A percentile compares a stretch with the other conserved stretches of the same genome.
phyloP scores from a whole-genome alignment of 164 flowering plant species.

The Buxus sempervirens region DNA sequence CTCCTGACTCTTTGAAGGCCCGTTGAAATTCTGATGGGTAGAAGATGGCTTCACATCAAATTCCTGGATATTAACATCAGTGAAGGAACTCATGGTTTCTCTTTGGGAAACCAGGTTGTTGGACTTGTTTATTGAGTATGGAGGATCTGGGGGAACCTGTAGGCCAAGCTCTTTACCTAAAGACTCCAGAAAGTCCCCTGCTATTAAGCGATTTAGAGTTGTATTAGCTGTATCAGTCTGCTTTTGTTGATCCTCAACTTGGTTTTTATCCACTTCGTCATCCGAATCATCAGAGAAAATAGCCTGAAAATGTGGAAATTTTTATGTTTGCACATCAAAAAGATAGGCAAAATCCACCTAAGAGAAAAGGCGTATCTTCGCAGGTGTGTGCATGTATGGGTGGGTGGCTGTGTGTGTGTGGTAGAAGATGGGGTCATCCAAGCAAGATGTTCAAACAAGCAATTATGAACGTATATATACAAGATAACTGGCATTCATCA shows the following conservation, averaged over 20 bases:
- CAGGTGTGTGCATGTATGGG: background rate
- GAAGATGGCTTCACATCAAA: conserved; percentile 17
- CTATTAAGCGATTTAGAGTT: conserved; percentile 77
- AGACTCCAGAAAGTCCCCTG: conserved; percentile 95
- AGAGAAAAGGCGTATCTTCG: background rate
- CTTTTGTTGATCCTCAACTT: conserved; percentile 45
- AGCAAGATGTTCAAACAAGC: no score
- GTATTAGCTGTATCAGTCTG: conserved; percentile 67
- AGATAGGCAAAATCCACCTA: background rate
- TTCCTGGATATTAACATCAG: conserved; percentile 12
- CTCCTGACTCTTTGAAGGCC: conserved; percentile 1
- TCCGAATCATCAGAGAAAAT: conserved; percentile 98
- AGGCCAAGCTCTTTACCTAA: conserved; percentile 92
- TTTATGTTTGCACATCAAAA: background rate
- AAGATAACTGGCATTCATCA: background rate
- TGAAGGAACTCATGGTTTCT: conserved; percentile 18
- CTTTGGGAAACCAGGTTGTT: conserved; percentile 20
- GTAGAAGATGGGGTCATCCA: no score
- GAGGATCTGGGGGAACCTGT: conserved; percentile 75
- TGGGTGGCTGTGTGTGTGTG: background rate
- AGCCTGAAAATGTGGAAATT: conserved; percentile 45
- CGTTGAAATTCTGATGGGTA: background rate
- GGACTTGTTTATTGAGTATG: conserved; percentile 28
- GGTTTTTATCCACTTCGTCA: conserved; percentile 48
- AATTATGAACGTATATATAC: background rate